phyloP scores from a whole-genome alignment of 805 yeast genomes.

The Kluyveromyces wickerhamii region DNA sequence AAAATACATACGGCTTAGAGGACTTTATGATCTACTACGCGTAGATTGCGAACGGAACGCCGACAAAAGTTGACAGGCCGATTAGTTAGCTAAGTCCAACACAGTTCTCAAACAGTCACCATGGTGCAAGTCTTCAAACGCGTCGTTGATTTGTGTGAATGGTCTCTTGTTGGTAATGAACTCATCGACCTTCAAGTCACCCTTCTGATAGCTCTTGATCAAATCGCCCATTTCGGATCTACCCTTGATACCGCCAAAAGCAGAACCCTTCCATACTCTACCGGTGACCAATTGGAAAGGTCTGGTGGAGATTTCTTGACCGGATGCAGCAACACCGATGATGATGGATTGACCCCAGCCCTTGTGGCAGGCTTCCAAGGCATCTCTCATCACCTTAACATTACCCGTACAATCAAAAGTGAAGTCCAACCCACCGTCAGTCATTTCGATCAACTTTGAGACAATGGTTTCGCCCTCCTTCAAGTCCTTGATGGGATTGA shows the following conservation, averaged over 20 bases:
- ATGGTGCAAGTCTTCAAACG: slow-evolving; percentile 89
- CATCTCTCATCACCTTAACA: slow-evolving; percentile 88
- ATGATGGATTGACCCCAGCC: slow-evolving; percentile 97
- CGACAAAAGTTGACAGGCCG: slow-evolving; percentile 2
- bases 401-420: slow-evolving; percentile 99
- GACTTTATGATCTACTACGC: background rate
- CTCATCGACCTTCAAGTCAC: slow-evolving; percentile 83
- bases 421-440: slow-evolving; percentile 95
- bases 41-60: too few species aligned
- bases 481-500: slow-evolving; percentile 67
- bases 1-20: too few species aligned
- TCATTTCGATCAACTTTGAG: slow-evolving; percentile 73
- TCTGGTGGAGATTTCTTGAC: slow-evolving; percentile 91
- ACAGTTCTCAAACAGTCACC: slow-evolving; percentile 96
- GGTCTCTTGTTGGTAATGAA: slow-evolving; percentile 87
- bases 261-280: slow-evolving; percentile 97
- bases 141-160: slow-evolving; percentile 71
- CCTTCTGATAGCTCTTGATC: slow-evolving; percentile 76
- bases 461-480: slow-evolving; percentile 71
- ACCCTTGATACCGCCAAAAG: slow-evolving; percentile 99
- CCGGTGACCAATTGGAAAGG: slow-evolving; percentile 99
- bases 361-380: slow-evolving; percentile 94
- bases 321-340: slow-evolving; percentile 99
- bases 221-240: slow-evolving; percentile 89
- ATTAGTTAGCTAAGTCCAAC: slow-evolving; percentile 35